These are phyloP conservation scores for Hanseniaspora thailandica DNA, from an alignment of 805 yeast genomes.

Conservation along the genomic window DNA sequence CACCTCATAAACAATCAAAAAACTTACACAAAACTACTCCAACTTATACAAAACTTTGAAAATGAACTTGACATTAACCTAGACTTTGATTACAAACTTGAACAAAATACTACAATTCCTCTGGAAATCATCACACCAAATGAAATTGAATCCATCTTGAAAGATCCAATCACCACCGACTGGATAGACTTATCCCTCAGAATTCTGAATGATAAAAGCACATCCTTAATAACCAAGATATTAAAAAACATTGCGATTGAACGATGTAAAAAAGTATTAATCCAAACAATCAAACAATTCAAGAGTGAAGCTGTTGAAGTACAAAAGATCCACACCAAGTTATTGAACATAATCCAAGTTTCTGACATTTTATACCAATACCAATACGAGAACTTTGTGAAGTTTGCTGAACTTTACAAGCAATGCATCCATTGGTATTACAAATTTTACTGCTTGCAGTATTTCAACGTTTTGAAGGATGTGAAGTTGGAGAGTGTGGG, in stretches of 20 bases:
- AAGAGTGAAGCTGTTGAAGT: constrained; percentile 49
- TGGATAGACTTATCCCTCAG: neutral
- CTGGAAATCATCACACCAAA: constrained; percentile 15
- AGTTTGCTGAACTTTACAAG: constrained; percentile 66
- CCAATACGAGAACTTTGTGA: constrained; percentile 53
- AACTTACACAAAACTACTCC: neutral
- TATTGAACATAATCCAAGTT: constrained; percentile 52
- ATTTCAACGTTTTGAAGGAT: constrained; percentile 49
- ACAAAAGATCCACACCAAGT: constrained; percentile 57
- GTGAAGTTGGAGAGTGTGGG: constrained; percentile 16
- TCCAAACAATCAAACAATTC: constrained; percentile 52
- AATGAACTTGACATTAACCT: constrained; percentile 6
- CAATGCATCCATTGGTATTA: constrained; percentile 94
- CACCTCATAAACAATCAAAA: neutral
- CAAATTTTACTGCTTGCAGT: constrained; percentile 61
- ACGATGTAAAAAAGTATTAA: constrained; percentile 58
- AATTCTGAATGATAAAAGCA: neutral
- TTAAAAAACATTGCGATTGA: constrained; percentile 57
- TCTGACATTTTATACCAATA: constrained; percentile 45
- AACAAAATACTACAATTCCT: constrained; percentile 9
- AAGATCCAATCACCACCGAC: neutral
- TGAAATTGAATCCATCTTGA: constrained; percentile 3
- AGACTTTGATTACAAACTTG: constrained; percentile 16
- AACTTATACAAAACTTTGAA: neutral
- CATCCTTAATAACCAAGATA: constrained; percentile 29